A percentile compares a stretch with the other conserved stretches of the same genome.
Conservation (phyloP, 345 rosid species). For the Gossypium rotundifolium region DNA sequence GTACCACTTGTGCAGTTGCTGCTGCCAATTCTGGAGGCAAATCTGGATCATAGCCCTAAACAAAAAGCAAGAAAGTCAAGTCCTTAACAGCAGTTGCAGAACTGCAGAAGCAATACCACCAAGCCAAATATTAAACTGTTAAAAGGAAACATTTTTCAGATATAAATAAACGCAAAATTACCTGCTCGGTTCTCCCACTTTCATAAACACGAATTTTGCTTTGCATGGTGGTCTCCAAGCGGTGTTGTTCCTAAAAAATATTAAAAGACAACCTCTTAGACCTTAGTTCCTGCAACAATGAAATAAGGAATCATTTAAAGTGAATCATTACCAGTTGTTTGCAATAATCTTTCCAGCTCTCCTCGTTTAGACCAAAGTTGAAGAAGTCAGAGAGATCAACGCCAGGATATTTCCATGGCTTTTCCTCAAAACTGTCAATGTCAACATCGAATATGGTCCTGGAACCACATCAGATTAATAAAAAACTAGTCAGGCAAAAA, state of each 20-base stretch:
- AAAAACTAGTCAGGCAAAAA: constrained; percentile 8
- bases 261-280: constrained; percentile 22
- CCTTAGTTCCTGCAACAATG: constrained; percentile 13
- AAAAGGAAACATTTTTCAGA: neutral
- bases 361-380: constrained; percentile 94
- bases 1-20: constrained; percentile 72
- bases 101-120: neutral
- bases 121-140: neutral
- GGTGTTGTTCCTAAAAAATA: constrained; percentile 70
- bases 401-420: constrained; percentile 93
- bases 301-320: constrained; percentile 20
- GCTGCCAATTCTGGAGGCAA: constrained; percentile 98
- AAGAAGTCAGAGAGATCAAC: constrained; percentile 76
- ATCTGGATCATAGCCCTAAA: constrained; percentile 91
- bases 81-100: neutral
- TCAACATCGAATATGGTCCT: constrained; percentile 96
- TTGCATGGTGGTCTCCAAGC: constrained; percentile 90
- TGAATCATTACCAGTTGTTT: constrained; percentile 79
- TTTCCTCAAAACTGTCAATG: constrained; percentile 90
- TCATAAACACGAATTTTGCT: constrained; percentile 98
- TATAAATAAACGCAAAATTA: constrained; percentile 24
- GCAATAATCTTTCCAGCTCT: constrained; percentile 98
- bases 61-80: constrained; percentile 9
- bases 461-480: constrained; percentile 22
- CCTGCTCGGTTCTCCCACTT: constrained; percentile 86